phyloP scores from a whole-genome alignment of 2,329 filamentous ascomycete species.

The Teratosphaeria viscida region DNA sequence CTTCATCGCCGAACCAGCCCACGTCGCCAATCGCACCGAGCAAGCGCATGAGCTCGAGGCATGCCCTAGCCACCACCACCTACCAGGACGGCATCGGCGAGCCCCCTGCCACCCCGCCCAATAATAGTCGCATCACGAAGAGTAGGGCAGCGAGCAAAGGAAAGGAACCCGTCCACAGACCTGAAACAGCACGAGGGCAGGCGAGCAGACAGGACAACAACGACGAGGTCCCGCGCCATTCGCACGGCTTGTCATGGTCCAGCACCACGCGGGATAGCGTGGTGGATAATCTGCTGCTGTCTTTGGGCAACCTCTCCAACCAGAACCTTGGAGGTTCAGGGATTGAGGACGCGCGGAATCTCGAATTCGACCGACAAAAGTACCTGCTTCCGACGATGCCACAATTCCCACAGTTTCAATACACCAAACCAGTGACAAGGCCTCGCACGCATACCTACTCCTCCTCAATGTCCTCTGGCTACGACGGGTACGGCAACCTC shows the following conservation, averaged over 20 bases:
- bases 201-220: constrained; percentile 1
- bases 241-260: constrained; percentile 76
- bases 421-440: constrained; percentile 27
- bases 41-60: constrained; percentile 6
- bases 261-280: constrained; percentile 78
- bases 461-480: constrained; percentile 49
- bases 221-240: constrained; percentile 35
- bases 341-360: constrained; percentile 20
- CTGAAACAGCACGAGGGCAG: constrained; percentile 1
- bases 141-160: constrained; percentile 5
- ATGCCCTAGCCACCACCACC: constrained; percentile 2
- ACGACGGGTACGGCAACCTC: constrained; percentile 30
- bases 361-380: constrained; percentile 26
- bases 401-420: constrained; percentile 10
- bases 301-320: constrained; percentile 59
- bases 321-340: neutral
- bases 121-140: neutral
- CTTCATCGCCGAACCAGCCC: neutral
- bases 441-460: constrained; percentile 50
- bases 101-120: constrained; percentile 5
- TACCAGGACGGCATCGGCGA: constrained; percentile 4
- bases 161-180: constrained; percentile 8
- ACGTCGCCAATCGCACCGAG: constrained; percentile 2
- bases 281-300: constrained; percentile 90
- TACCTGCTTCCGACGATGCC: constrained; percentile 12